Base-by-base conservation (phyloP, 768 basidiomycete species). In the Tubosaeta sp. region DNA sequence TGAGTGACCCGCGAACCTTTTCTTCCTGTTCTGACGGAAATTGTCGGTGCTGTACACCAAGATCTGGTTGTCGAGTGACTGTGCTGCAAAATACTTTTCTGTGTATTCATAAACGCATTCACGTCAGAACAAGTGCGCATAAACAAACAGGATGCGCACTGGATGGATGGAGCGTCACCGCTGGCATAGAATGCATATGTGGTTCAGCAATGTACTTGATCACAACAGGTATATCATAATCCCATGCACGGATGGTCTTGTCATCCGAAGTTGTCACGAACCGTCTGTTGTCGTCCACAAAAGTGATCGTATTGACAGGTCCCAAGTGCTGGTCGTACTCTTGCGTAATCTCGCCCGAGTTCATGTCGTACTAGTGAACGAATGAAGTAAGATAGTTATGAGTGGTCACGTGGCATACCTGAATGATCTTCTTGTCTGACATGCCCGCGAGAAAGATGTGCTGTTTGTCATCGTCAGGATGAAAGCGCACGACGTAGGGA, bases 181-280 rank as follows among this genome's bases (percentile, higher is more conserved):
- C 91, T 7, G 97, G 97, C 95, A 99, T 98, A 16, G 93, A 97
- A 72, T 99, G 95, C 97, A 99, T 98, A 65, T 93, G 86, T 4
- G 97, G 97, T 70, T 99, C 97, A 17, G 97, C 95, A 53, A 98
- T 98, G 69, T 97, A 97, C 71, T 99, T 99, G 77, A 99, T 98
- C 48, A 97, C 93, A 33, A 98, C 97, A 6, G 97, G 97, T 57
- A 99, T 98, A 71, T 99, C 97, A 69, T 88, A 98, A 69, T 99
- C 97, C 97, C 97, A 99, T 16, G 93, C 95, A 42, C 97, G 86
- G 57, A 99, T 97, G 2, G 94, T 97, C 74, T 98, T 98, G 74
- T 99, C 97, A 67, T 99, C 97, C 10, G 94, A 97, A 13, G 95
- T 98, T 2, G 97, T 98, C 48, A 98, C 88, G 65, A 99, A 98